Evolutionary conservation across 2,329 filamentous ascomycete genomes (phyloP), one percentile per base, ranked within the genome.

Genomic region (Fusarium sp.): DNA sequence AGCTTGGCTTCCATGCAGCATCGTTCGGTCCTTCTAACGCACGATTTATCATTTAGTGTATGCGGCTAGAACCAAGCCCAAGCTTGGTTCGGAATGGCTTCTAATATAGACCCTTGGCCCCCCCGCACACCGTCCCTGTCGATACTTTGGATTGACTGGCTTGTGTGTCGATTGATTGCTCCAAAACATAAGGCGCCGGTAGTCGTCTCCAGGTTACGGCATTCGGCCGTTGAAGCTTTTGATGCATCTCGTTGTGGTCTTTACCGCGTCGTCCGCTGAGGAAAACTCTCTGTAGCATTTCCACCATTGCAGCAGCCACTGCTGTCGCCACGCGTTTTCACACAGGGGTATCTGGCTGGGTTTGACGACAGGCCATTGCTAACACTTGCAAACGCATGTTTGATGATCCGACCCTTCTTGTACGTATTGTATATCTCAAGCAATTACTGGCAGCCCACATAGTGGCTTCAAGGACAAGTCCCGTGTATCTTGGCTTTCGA

Each of bases 1-100:
- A 58, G 63, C 60, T 69, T 57, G 66, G 65, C 74, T 76, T 76
- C 74, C 49, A 76, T 76, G 66, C 70, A 76, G 64, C 72, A 70
- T 76, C 74, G 74, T 69, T 76, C 74, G 74, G 74, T 76, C 74
- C 74, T 76, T 76, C 74, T 76, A 76, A 76, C 72, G 73, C 74
- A 74, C 74, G 74, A 76, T 76, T 74, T 64, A 73, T 58, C 60
- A 61, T 66, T 69, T 76, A 74, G 74, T 63, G 69, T 50, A 65
- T 67, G 64, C 60, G 66, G 60, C 63, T 73, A 62, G 65, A 60
- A 60, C 20, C 63, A 66, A 60, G 52, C 58, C 52, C 55, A 52
- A 58, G 67, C 62, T 61, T 74, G 66, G 69, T 60, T 74, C 61
- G 66, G 70, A 69, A 71, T 62, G 30, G 63, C 40, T 73, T 63